These are phyloP conservation scores for Cercospora janseana DNA, from an alignment of 2,329 filamentous ascomycete species.

Conservation along the genomic window DNA sequence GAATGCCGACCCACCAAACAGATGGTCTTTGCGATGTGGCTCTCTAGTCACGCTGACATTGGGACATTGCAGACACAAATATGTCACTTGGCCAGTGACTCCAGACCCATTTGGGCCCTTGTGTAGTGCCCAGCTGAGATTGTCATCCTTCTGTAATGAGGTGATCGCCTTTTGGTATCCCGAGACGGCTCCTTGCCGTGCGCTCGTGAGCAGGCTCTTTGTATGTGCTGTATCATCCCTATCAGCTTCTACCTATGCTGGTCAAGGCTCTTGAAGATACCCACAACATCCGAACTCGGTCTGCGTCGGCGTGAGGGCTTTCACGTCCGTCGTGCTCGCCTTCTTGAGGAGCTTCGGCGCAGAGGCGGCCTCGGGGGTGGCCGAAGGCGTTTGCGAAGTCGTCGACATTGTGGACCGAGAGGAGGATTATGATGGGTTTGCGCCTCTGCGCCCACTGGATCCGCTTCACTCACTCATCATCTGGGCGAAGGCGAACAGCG, in stretches of 20 bases:
- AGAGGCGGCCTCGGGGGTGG: constrained; percentile 38
- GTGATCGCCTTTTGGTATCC: constrained; percentile 71
- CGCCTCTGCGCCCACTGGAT: not conserved
- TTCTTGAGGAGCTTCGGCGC: constrained; percentile 43
- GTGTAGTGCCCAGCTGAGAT: constrained; percentile 66
- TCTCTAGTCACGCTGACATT: constrained; percentile 66
- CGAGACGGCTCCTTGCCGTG: constrained; percentile 65
- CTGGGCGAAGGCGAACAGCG: not conserved
- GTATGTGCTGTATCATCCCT: constrained; percentile 62
- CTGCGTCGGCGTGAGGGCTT: constrained; percentile 40
- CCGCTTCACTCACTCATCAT: not conserved
- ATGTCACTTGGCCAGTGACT: constrained; percentile 42
- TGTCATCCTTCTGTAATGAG: constrained; percentile 66
- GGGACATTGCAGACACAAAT: constrained; percentile 71
- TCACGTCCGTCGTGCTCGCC: constrained; percentile 33
- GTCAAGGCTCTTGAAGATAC: not conserved
- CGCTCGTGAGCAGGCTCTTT: constrained; percentile 64
- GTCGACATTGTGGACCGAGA: constrained; percentile 31
- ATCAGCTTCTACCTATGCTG: constrained; percentile 31
- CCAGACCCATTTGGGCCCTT: constrained; percentile 42
- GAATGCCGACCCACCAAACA: constrained; percentile 62
- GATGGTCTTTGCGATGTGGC: constrained; percentile 69
- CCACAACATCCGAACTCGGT: constrained; percentile 26
- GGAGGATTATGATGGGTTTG: not conserved
- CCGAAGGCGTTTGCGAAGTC: constrained; percentile 41